These are phyloP conservation scores for Mycena galopus DNA, from an alignment of 768 basidiomycete genomes.

Conservation along the genomic window DNA sequence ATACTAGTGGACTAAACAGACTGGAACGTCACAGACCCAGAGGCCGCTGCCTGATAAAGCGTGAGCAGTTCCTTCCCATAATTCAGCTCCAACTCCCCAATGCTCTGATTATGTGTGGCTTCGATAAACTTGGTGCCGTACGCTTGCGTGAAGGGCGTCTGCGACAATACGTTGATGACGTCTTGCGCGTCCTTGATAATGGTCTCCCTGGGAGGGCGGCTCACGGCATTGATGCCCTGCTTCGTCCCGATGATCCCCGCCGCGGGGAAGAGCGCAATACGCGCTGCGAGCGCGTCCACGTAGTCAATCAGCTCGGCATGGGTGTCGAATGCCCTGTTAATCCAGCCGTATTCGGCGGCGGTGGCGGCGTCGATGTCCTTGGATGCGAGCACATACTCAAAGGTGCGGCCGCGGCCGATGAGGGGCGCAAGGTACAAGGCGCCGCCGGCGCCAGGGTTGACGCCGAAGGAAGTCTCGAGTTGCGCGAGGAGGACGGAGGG, in stretches of 20 bases:
- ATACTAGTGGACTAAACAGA: too few relatives aligned
- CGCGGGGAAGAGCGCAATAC: conserved; percentile 21
- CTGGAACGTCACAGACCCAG: too few relatives aligned
- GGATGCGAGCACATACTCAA: conserved; percentile 14
- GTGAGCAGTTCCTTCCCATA: too few relatives aligned
- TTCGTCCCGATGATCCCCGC: conserved; percentile 11
- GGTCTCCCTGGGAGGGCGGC: too few relatives aligned
- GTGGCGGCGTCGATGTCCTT: conserved; percentile 15
- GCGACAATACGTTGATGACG: too few relatives aligned
- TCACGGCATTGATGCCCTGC: conserved; percentile 15
- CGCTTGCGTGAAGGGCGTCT: too few relatives aligned
- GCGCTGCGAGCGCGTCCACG: conserved; percentile 4
- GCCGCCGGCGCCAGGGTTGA: conserved; percentile 17
- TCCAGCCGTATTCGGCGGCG: conserved; percentile 10
- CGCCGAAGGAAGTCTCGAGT: conserved; percentile 9
- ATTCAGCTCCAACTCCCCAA: too few relatives aligned
- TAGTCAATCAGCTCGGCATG: not conserved
- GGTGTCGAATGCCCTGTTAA: conserved; percentile 13
- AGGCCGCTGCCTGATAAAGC: too few relatives aligned
- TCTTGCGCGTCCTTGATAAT: too few relatives aligned
- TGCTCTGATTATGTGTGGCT: too few relatives aligned
- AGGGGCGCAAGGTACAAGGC: conserved; percentile 14
- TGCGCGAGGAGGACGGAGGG: conserved; percentile 14
- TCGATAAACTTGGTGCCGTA: too few relatives aligned
- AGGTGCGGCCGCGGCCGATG: conserved; percentile 4